phyloP scores from a whole-genome alignment of 2,329 filamentous ascomycete species.

The Neurospora sp. region DNA sequence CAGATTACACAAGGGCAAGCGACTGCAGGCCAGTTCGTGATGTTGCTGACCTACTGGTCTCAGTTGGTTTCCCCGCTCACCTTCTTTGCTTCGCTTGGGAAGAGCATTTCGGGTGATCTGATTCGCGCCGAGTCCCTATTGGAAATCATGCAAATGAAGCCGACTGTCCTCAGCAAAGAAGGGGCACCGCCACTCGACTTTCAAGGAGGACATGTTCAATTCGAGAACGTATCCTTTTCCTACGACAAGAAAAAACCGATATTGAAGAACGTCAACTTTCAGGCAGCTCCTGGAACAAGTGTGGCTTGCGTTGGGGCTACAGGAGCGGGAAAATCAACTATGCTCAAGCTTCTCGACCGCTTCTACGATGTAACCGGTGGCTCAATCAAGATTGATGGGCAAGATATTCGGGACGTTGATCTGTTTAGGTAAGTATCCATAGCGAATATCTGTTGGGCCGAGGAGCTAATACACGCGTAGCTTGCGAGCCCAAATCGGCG shows the following conservation, averaged over 20 bases:
- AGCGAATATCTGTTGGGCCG: background rate
- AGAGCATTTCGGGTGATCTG: conserved; percentile 44
- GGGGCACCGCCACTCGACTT: conserved; percentile 40
- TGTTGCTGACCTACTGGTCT: conserved; percentile 63
- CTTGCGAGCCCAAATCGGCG: conserved; percentile 42
- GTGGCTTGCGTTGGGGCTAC: conserved; percentile 52
- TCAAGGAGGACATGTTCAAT: conserved; percentile 42
- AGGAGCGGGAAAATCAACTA: conserved; percentile 49
- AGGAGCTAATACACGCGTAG: conserved; percentile 22
- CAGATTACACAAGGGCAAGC: conserved; percentile 53
- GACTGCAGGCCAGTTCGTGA: conserved; percentile 58
- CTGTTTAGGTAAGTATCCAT: conserved; percentile 29
- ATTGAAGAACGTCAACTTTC: conserved; percentile 43
- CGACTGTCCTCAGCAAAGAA: conserved; percentile 43
- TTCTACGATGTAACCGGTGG: conserved; percentile 48
- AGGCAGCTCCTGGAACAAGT: conserved; percentile 40
- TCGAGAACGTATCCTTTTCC: conserved; percentile 45
- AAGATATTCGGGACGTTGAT: conserved; percentile 45
- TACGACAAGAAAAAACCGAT: conserved; percentile 51
- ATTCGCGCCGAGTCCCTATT: conserved; percentile 48
- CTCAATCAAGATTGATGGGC: conserved; percentile 43
- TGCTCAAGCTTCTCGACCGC: conserved; percentile 47
- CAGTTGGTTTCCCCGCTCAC: conserved; percentile 62
- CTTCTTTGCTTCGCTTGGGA: conserved; percentile 53
- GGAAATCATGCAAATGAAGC: conserved; percentile 47